These are phyloP conservation scores for Lotmaria passim DNA, from an alignment of 208 protist genomes.

Conservation along the genomic window DNA sequence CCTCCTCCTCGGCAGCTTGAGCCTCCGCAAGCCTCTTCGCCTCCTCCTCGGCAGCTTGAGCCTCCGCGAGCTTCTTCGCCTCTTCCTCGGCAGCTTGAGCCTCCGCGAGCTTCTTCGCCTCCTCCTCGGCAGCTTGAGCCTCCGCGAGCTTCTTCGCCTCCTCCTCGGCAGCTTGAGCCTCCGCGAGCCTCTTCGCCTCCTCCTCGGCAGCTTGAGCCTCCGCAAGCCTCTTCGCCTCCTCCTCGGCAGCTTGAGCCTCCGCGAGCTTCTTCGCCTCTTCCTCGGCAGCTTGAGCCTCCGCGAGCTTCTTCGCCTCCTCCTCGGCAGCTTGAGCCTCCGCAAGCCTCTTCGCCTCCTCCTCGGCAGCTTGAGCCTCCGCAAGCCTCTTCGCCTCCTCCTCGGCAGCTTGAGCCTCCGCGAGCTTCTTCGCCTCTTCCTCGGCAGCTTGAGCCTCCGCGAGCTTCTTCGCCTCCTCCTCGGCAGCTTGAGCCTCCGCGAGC, in stretches of 20 bases:
- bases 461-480: background rate
- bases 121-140: conserved; percentile 8
- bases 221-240: conserved; percentile 9
- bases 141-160: background rate
- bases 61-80: background rate
- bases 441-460: background rate
- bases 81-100: background rate
- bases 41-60: background rate
- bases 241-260: background rate
- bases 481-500: background rate
- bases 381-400: background rate
- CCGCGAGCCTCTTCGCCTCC: background rate
- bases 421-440: too few species aligned
- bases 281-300: background rate
- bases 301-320: conserved; percentile 5
- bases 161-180: background rate
- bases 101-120: background rate
- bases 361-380: background rate
- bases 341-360: background rate
- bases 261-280: background rate
- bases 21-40: background rate
- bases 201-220: background rate
- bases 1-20: conserved; percentile 3
- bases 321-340: background rate
- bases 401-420: background rate